Percentiles rank a stretch among this genome's conserved stretches.
phyloP scores from a whole-genome alignment of 805 yeast species.

The Starmerella stigmatis region DNA sequence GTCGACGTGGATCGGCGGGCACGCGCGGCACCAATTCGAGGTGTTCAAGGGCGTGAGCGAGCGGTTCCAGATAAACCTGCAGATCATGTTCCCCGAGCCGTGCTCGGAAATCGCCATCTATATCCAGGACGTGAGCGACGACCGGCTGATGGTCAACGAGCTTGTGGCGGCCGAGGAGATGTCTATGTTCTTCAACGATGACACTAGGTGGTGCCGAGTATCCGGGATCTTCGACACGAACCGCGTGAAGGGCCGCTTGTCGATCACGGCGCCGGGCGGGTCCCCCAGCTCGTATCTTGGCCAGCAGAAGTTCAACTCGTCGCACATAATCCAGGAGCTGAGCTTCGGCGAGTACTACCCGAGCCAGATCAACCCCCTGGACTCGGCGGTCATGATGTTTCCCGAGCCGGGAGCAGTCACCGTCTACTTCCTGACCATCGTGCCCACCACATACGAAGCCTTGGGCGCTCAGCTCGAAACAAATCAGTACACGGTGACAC shows the following conservation, averaged over 20 bases:
- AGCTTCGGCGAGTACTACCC: slow-evolving; percentile 90
- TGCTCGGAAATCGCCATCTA: slow-evolving; percentile 67
- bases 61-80: slow-evolving; percentile 61
- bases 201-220: slow-evolving; percentile 58
- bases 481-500: slow-evolving; percentile 58
- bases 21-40: slow-evolving; percentile 60
- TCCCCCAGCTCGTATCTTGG: not conserved
- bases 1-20: slow-evolving; percentile 77
- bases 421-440: slow-evolving; percentile 64
- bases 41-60: slow-evolving; percentile 56
- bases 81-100: slow-evolving; percentile 72
- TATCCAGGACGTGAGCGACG: slow-evolving; percentile 67
- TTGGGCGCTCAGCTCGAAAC: slow-evolving; percentile 68
- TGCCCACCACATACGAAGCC: slow-evolving; percentile 59
- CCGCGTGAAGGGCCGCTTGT: slow-evolving; percentile 75
- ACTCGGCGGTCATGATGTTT: slow-evolving; percentile 53
- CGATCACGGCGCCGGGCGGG: slow-evolving; percentile 36
- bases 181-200: not conserved
- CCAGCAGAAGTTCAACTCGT: slow-evolving; percentile 46
- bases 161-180: slow-evolving; percentile 42
- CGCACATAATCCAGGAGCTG: slow-evolving; percentile 76
- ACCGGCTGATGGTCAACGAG: slow-evolving; percentile 68
- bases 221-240: slow-evolving; percentile 76
- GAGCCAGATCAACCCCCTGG: slow-evolving; percentile 76
- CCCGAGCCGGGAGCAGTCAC: slow-evolving; percentile 36